These are phyloP conservation scores for Lasiodiplodia sp. DNA, from an alignment of 2,329 filamentous ascomycete species.

Conservation along the genomic window DNA sequence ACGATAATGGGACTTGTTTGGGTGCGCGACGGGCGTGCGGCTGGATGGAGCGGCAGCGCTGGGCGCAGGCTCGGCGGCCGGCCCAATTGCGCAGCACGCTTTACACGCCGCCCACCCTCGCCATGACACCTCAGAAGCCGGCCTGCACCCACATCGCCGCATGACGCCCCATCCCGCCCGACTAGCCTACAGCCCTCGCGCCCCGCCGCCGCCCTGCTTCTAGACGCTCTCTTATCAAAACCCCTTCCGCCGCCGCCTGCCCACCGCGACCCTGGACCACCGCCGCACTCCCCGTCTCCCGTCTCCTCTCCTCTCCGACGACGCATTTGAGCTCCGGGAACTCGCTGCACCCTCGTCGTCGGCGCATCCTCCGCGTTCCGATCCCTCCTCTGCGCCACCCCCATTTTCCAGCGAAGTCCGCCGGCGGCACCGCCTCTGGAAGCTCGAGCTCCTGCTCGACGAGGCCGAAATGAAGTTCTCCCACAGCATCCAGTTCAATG, in stretches of 20 bases:
- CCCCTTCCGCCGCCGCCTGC: not conserved
- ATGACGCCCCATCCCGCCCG: slow-evolving; percentile 23
- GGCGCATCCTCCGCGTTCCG: not conserved
- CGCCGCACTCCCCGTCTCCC: slow-evolving; percentile 8
- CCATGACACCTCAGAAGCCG: slow-evolving; percentile 14
- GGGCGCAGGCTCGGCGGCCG: slow-evolving; percentile 12
- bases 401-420: not conserved
- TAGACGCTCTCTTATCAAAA: slow-evolving; percentile 1
- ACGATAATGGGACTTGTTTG: not conserved
- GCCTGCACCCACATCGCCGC: not conserved
- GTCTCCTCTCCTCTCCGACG: slow-evolving; percentile 10
- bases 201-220: slow-evolving; percentile 14
- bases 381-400: not conserved
- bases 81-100: slow-evolving; percentile 14
- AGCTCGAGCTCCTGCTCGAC: slow-evolving; percentile 74
- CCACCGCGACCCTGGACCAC: slow-evolving; percentile 29
- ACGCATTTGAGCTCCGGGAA: slow-evolving; percentile 27
- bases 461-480: slow-evolving; percentile 99
- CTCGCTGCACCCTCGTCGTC: slow-evolving; percentile 19
- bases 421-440: slow-evolving; percentile 55
- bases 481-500: slow-evolving; percentile 99
- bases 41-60: not conserved
- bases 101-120: slow-evolving; percentile 7
- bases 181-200: slow-evolving; percentile 7
- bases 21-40: not conserved